A percentile compares a stretch with the other conserved stretches of the same genome.
Conservation (phyloP, 176 grass and related monocot species). For the Aegilops longissima region DNA sequence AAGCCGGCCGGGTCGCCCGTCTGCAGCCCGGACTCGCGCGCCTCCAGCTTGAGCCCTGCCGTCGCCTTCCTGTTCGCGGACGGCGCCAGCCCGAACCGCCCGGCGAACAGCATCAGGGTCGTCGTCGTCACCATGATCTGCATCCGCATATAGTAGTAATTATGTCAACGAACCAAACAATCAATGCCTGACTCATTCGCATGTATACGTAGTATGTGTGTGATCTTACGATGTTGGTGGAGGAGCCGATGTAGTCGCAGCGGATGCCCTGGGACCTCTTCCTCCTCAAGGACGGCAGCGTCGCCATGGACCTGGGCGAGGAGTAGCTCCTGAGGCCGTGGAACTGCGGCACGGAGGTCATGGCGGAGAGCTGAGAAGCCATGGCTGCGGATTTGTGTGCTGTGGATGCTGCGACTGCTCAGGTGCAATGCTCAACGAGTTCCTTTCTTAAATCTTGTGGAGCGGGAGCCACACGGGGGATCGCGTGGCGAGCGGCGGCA, state of each 20-base stretch:
- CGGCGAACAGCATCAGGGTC: slow-evolving; percentile 94
- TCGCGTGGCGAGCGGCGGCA: slow-evolving; percentile 56
- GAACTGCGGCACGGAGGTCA: slow-evolving; percentile 61
- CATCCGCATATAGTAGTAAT: too few relatives aligned
- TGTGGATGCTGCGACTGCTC: background rate
- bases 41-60: slow-evolving; percentile 86
- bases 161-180: background rate
- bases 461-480: slow-evolving; percentile 46
- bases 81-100: slow-evolving; percentile 92
- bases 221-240: slow-evolving; percentile 70
- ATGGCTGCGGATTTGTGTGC: slow-evolving; percentile 33
- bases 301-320: slow-evolving; percentile 49
- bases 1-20: slow-evolving; percentile 91
- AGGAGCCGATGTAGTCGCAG: slow-evolving; percentile 87
- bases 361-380: slow-evolving; percentile 71
- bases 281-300: slow-evolving; percentile 40
- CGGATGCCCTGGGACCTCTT: slow-evolving; percentile 63
- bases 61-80: slow-evolving; percentile 93
- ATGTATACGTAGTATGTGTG: background rate
- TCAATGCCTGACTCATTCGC: too few relatives aligned
- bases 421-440: background rate
- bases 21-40: slow-evolving; percentile 87
- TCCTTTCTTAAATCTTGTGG: slow-evolving; percentile 50
- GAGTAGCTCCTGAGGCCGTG: slow-evolving; percentile 52
- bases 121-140: slow-evolving; percentile 94